phyloP scores from a whole-genome alignment of 768 basidiomycete species.

The Tylopilus vinaceipallidus region DNA sequence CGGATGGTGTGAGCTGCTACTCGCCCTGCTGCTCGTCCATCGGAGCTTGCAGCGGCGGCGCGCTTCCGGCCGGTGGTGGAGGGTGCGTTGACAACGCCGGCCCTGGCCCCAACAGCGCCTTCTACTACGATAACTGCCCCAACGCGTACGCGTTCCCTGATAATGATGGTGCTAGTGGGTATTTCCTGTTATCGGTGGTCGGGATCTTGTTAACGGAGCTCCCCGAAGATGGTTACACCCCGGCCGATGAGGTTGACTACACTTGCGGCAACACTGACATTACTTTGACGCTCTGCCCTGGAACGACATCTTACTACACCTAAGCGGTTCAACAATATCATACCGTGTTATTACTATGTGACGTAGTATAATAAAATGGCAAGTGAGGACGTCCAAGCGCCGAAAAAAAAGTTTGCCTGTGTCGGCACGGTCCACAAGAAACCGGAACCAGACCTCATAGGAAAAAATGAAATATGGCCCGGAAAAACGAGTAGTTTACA shows the following conservation, averaged over 20 bases:
- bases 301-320: slow-evolving; percentile 11
- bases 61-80: neutral
- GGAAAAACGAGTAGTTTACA: neutral
- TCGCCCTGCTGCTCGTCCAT: slow-evolving; percentile 21
- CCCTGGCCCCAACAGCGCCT: neutral
- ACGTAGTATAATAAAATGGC: neutral
- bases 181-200: too few species aligned
- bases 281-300: slow-evolving; percentile 22
- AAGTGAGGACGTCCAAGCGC: neutral
- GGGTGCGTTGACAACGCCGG: neutral
- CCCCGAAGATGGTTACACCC: slow-evolving; percentile 9
- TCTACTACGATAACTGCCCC: neutral
- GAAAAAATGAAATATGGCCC: neutral
- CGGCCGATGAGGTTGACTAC: slow-evolving; percentile 22
- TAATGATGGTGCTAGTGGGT: slow-evolving; percentile 20
- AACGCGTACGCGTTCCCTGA: slow-evolving; percentile 20
- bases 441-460: neutral
- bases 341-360: neutral
- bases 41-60: neutral
- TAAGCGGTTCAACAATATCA: neutral
- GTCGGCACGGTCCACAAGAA: neutral
- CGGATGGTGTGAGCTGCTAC: slow-evolving; percentile 16
- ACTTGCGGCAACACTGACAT: slow-evolving; percentile 20
- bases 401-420: neutral
- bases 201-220: neutral